Percentiles rank a stretch among this genome's conserved stretches.
Conservation (phyloP, 768 basidiomycete genomes). For the Pleurotus cornucopiae region DNA sequence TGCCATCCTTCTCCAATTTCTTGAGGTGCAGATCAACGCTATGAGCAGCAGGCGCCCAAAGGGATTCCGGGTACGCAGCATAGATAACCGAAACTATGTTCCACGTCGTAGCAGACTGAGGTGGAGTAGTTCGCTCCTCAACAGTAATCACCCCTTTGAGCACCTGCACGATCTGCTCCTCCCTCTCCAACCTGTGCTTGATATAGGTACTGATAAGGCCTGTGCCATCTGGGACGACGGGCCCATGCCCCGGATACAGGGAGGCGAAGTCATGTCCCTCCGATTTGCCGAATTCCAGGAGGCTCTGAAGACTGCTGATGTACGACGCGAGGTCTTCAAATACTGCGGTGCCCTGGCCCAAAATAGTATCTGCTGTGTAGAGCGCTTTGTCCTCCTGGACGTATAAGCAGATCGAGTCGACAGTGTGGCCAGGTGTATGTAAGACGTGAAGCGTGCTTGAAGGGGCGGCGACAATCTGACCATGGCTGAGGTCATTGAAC, state of each 20-base stretch:
- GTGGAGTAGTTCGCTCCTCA: background rate
- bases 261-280: constrained; percentile 27
- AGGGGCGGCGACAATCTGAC: constrained; percentile 43
- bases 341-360: constrained; percentile 87
- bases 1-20: constrained; percentile 67
- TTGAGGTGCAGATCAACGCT: constrained; percentile 66
- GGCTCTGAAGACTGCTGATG: constrained; percentile 54
- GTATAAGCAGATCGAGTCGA: constrained; percentile 76
- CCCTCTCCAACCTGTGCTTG: constrained; percentile 75
- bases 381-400: constrained; percentile 67
- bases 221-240: constrained; percentile 61
- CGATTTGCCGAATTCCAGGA: constrained; percentile 41
- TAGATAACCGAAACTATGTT: constrained; percentile 66
- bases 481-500: constrained; percentile 58
- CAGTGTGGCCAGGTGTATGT: constrained; percentile 88
- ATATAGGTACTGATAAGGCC: constrained; percentile 69
- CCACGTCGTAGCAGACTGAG: constrained; percentile 43
- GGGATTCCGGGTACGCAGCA: constrained; percentile 59
- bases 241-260: constrained; percentile 91
- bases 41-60: constrained; percentile 72
- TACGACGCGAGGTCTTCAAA: constrained; percentile 82
- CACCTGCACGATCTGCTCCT: constrained; percentile 66
- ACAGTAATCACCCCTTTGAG: constrained; percentile 32
- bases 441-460: constrained; percentile 50
- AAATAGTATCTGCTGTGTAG: constrained; percentile 88